phyloP scores from a whole-genome alignment of 495 filamentous ascomycete genomes.

The Podospora anserina region DNA sequence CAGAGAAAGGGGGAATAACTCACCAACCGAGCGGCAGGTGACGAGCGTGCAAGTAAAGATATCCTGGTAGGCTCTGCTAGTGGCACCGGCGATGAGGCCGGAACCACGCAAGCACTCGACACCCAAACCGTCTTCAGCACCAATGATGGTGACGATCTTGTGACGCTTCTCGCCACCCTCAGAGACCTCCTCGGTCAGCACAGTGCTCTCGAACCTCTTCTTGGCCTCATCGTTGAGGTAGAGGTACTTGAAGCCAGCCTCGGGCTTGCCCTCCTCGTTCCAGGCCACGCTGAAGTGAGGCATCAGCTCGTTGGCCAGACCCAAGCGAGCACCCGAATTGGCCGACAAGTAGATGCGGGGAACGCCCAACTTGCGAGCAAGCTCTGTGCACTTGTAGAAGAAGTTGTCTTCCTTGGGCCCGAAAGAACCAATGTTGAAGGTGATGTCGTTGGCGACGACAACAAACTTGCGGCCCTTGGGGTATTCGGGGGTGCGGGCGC shows the following conservation, averaged over 20 bases:
- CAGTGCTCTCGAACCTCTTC: conserved; percentile 82
- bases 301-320: conserved; percentile 94
- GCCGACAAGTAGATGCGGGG: conserved; percentile 96
- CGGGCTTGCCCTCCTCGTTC: conserved; percentile 80
- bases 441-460: conserved; percentile 98
- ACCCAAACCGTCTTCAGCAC: conserved; percentile 92
- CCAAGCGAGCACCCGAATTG: conserved; percentile 98
- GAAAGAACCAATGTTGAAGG: conserved; percentile 97
- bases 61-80: conserved; percentile 94
- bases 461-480: conserved; percentile 87
- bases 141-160: conserved; percentile 92
- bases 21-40: conserved; percentile 91
- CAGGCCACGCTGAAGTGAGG: conserved; percentile 95
- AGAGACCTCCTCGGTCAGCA: conserved; percentile 81
- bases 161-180: conserved; percentile 89
- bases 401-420: conserved; percentile 94
- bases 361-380: conserved; percentile 88
- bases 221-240: conserved; percentile 87
- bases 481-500: conserved; percentile 97
- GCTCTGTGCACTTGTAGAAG: conserved; percentile 98
- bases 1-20: conserved; percentile 27
- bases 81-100: conserved; percentile 96
- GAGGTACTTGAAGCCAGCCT: conserved; percentile 96
- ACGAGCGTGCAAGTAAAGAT: conserved; percentile 99
- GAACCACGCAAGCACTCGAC: conserved; percentile 97